These are phyloP conservation scores for Scleroderma citrinum DNA, from an alignment of 768 basidiomycete species.

Conservation along the genomic window DNA sequence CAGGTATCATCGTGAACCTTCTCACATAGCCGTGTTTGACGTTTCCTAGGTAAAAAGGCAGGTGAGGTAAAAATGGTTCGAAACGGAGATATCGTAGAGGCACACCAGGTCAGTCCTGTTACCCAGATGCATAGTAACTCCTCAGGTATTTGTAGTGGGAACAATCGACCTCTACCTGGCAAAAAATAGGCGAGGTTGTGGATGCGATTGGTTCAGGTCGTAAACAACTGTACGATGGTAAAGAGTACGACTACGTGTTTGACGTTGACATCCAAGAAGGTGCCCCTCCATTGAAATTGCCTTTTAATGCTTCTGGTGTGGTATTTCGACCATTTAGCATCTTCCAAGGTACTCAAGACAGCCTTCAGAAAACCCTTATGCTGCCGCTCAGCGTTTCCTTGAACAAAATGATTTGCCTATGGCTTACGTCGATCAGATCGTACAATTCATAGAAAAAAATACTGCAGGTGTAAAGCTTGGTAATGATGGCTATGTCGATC, in stretches of 20 bases:
- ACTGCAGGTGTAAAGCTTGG: conserved; percentile 73
- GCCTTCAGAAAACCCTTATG: conserved; percentile 80
- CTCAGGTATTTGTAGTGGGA: conserved; percentile 67
- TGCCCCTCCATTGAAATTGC: conserved; percentile 86
- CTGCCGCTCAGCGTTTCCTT: conserved; percentile 86
- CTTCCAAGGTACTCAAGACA: conserved; percentile 1
- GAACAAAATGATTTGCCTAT: conserved; percentile 76
- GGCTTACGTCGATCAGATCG: conserved; percentile 84
- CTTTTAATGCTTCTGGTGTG: conserved; percentile 82
- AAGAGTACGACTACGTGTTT: conserved; percentile 99
- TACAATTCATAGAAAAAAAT: conserved; percentile 90
- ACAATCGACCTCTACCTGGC: conserved; percentile 59
- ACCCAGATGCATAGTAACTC: background rate
- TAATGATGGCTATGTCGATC: conserved; percentile 68
- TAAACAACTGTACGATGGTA: conserved; percentile 87
- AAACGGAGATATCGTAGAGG: conserved; percentile 76
- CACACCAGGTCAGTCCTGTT: conserved; percentile 65
- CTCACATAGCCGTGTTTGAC: background rate
- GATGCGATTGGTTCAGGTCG: conserved; percentile 89
- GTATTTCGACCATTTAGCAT: conserved; percentile 11
- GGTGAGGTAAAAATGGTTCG: conserved; percentile 93
- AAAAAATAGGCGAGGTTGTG: conserved; percentile 93
- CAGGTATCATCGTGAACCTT: conserved; percentile 42
- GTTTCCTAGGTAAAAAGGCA: conserved; percentile 69
- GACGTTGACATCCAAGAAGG: conserved; percentile 96